These are phyloP conservation scores for Penicillium chermesinum DNA, from an alignment of 495 filamentous ascomycete species.

Conservation along the genomic window DNA sequence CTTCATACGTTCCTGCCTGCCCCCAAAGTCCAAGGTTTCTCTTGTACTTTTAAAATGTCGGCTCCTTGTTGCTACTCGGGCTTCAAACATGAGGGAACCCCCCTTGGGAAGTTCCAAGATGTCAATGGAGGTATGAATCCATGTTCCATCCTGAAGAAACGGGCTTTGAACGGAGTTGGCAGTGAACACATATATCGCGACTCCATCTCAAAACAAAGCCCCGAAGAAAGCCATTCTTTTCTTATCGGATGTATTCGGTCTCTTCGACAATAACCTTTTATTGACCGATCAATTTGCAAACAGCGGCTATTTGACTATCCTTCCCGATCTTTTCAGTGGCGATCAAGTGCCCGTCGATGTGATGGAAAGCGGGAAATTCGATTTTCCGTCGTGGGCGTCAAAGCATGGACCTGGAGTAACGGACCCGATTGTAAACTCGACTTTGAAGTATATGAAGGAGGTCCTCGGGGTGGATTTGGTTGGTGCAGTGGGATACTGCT, in stretches of 20 bases:
- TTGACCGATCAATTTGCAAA: slow-evolving; percentile 78
- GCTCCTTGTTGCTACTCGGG: slow-evolving; percentile 53
- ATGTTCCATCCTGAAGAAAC: not conserved
- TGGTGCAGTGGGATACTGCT: slow-evolving; percentile 53
- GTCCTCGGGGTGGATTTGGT: slow-evolving; percentile 59
- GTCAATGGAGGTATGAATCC: slow-evolving; percentile 31
- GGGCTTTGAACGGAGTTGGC: not conserved
- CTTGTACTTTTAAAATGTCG: slow-evolving; percentile 36
- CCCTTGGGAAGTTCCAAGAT: slow-evolving; percentile 37
- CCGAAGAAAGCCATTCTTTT: slow-evolving; percentile 40
- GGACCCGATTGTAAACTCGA: slow-evolving; percentile 59
- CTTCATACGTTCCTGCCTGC: too few relatives aligned
- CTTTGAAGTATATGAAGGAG: slow-evolving; percentile 54
- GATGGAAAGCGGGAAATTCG: slow-evolving; percentile 52
- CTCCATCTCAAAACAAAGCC: slow-evolving; percentile 37
- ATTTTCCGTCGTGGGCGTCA: slow-evolving; percentile 55
- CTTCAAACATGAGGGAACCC: slow-evolving; percentile 44
- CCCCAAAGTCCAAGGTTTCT: too few relatives aligned
- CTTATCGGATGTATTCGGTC: slow-evolving; percentile 64
- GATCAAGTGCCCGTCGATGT: slow-evolving; percentile 52
- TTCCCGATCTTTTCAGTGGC: slow-evolving; percentile 75
- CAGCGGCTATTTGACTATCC: slow-evolving; percentile 71
- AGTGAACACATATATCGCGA: slow-evolving; percentile 42
- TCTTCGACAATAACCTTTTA: slow-evolving; percentile 74
- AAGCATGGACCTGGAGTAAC: slow-evolving; percentile 54